Evolutionary conservation across 441 rosid genomes (phyloP).

Genomic region (Euphorbia celastroides): DNA sequence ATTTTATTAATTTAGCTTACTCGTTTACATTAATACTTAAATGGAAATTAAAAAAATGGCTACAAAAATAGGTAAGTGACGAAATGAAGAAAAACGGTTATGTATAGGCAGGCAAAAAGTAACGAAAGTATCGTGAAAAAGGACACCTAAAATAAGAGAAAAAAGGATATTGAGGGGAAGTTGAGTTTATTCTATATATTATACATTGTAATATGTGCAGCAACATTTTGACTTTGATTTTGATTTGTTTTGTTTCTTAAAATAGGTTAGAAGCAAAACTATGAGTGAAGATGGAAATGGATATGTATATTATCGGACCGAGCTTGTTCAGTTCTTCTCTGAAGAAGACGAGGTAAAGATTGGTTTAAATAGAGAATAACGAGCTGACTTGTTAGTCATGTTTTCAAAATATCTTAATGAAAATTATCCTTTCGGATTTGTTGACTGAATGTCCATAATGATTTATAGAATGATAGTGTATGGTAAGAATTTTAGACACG

Average conservation of each 20-base stretch:
- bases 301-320: slow-evolving; percentile 61
- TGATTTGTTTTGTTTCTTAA: not conserved
- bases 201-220: not conserved
- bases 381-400: too few relatives aligned
- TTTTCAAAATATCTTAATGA: too few relatives aligned
- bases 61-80: slow-evolving; percentile 19
- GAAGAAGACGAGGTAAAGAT: slow-evolving; percentile 84
- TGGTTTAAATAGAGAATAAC: too few relatives aligned
- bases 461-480: too few relatives aligned
- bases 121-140: slow-evolving; percentile 58
- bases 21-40: not conserved
- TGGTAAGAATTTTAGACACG: too few relatives aligned
- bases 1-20: too few relatives aligned
- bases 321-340: slow-evolving; percentile 68
- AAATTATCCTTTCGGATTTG: too few relatives aligned
- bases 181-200: not conserved
- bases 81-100: slow-evolving; percentile 48
- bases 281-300: slow-evolving; percentile 47
- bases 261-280: slow-evolving; percentile 54
- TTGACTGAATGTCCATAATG: too few relatives aligned
- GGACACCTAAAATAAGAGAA: too few relatives aligned
- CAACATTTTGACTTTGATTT: too few relatives aligned
- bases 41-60: not conserved
- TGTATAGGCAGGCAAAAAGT: slow-evolving; percentile 20
- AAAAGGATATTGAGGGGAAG: slow-evolving; percentile 8